Evolutionary conservation across 768 basidiomycete genomes (phyloP).

Genomic region (Leucocoprinus sp.): DNA sequence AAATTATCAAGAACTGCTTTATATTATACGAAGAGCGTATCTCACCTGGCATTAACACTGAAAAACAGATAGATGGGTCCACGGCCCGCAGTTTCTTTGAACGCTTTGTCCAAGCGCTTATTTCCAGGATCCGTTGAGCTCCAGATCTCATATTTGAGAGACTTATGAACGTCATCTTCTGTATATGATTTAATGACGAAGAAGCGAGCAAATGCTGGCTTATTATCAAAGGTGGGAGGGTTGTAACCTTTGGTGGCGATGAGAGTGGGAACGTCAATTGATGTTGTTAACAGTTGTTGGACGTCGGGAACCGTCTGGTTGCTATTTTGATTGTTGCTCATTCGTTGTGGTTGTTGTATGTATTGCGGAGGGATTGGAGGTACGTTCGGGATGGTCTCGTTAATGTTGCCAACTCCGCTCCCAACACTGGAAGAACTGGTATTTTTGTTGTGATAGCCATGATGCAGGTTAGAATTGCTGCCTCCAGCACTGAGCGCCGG

Average conservation of each 20-base stretch:
- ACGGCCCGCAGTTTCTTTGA: slow-evolving; percentile 86
- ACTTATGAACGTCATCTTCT: slow-evolving; percentile 98
- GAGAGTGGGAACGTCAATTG: slow-evolving; percentile 80
- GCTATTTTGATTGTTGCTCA: slow-evolving; percentile 15
- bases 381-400: slow-evolving; percentile 48
- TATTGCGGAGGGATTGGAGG: slow-evolving; percentile 71
- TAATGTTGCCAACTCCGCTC: slow-evolving; percentile 25
- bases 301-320: slow-evolving; percentile 25
- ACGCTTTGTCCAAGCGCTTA: slow-evolving; percentile 94
- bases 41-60: slow-evolving; percentile 80
- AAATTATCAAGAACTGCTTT: not conserved
- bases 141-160: slow-evolving; percentile 96
- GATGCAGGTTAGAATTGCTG: slow-evolving; percentile 66
- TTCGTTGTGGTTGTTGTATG: slow-evolving; percentile 44
- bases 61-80: slow-evolving; percentile 98
- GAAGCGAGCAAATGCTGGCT: slow-evolving; percentile 78
- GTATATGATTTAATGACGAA: slow-evolving; percentile 99
- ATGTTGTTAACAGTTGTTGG: slow-evolving; percentile 47
- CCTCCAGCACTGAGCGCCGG: slow-evolving; percentile 44
- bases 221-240: slow-evolving; percentile 73
- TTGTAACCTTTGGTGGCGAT: slow-evolving; percentile 89
- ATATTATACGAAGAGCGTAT: slow-evolving; percentile 22
- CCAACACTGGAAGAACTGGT: slow-evolving; percentile 22
- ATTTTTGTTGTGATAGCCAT: slow-evolving; percentile 46
- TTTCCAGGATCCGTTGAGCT: slow-evolving; percentile 96